Percentiles rank a stretch among this genome's conserved stretches.
Evolutionary conservation across 805 yeast genomes (phyloP).

Genomic region (Myxozyma udenii): DNA sequence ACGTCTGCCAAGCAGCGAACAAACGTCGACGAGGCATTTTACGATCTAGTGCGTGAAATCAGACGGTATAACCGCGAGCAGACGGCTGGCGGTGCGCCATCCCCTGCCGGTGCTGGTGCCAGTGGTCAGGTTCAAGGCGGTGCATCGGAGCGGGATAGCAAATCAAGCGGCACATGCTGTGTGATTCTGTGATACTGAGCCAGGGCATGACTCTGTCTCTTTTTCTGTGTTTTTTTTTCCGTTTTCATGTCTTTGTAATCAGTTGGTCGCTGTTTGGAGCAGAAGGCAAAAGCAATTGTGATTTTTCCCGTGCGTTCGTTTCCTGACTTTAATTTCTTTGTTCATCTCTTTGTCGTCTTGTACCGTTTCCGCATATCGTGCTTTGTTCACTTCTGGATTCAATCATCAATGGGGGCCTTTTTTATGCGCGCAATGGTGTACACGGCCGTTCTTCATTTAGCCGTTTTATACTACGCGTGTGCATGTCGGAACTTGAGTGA

Average conservation of each 20-base stretch:
- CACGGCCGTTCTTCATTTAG: no score
- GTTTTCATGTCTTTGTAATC: neutral
- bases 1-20: constrained; percentile 89
- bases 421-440: no score
- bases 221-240: neutral
- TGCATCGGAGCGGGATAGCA: constrained; percentile 12
- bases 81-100: constrained; percentile 5
- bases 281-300: neutral
- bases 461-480: no score
- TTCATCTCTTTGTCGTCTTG: no score
- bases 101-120: constrained; percentile 2
- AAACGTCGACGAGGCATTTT: constrained; percentile 84
- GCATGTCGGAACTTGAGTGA: no score
- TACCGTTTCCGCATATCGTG: no score
- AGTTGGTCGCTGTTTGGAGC: neutral
- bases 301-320: no score
- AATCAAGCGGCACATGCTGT: constrained; percentile 22
- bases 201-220: no score
- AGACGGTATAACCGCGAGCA: constrained; percentile 29
- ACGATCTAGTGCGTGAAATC: constrained; percentile 58
- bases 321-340: no score
- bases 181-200: constrained; percentile 17
- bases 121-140: neutral
- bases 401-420: no score
- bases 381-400: no score